Base-by-base conservation (phyloP, 2,329 filamentous ascomycete species). In the Pseudogymnoascus sp. region DNA sequence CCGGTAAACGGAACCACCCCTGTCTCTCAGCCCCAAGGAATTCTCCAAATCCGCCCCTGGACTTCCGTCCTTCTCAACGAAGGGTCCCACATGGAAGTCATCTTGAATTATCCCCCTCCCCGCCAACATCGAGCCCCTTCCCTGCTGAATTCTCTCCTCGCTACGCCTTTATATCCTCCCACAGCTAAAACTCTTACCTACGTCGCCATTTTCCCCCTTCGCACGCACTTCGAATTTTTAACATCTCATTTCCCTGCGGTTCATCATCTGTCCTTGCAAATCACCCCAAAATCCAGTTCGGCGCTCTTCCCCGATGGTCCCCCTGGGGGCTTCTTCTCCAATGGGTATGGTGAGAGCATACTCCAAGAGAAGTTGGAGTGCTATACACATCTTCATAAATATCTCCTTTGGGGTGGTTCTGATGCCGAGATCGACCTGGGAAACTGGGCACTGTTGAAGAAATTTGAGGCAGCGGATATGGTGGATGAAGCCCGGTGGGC, bases 71-170 rank as follows among this genome's bases (percentile, higher is more conserved):
- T 81, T 1, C 80, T 90, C 64, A 92, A 92, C 69, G 88, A 92
- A 73, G 86, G 87, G 7, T 89, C 86, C 0, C 89, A 83, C 3
- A 79, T 87, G n/a, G 79, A 79, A 61, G 85, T 83, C 5, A 92
- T 89, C 72, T 79, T 80, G 57, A 84, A 82, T 3, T 87, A 89
- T 69, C 84, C 90, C 66, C 90, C 85, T 72, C 89, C 86, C 67
- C 75, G 84, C 34, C 82, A 83, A 45, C 75, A 78, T 1, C 79
- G 86, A 30, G 68, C 70, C 45, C 71, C 70, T 15, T 76, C 88
- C 60, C 73, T 89, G 65, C 70, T 52, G 71, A 74, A 33, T 72
- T 75, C 65, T 69, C 66, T 62, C 66, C 68, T 62, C 73, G 76
- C 62, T 62, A 59, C 28, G 65, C 71, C 2, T 68, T 74, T 12